Conservation (phyloP, 371 early-diverging fungal genomes). For the Circinella umbellata region DNA sequence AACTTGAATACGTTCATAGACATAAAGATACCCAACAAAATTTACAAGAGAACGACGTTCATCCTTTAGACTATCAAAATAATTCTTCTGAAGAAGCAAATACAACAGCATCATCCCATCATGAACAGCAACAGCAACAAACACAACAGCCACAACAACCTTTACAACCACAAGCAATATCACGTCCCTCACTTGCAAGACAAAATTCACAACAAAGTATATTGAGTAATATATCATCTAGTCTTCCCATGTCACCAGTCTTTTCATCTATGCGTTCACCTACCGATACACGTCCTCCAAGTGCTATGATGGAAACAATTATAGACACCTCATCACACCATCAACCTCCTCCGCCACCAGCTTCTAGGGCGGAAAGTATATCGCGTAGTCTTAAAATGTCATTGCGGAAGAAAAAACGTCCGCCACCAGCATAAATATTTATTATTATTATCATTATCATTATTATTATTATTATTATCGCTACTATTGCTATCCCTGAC, state of each 20-base stretch:
- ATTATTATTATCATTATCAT: neutral
- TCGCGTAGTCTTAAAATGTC: slow-evolving; percentile 53
- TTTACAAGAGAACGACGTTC: slow-evolving; percentile 12
- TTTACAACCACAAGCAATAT: neutral
- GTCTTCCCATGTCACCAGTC: slow-evolving; percentile 22
- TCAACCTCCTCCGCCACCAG: slow-evolving; percentile 16
- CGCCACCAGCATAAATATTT: slow-evolving; percentile 1
- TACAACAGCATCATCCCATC: neutral
- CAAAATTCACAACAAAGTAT: slow-evolving; percentile 25
- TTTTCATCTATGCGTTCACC: slow-evolving; percentile 24
- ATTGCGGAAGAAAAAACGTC: slow-evolving; percentile 45
- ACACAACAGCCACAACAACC: neutral
- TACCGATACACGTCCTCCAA: slow-evolving; percentile 30
- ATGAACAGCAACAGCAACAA: slow-evolving; percentile 7
- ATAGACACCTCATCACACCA: slow-evolving; percentile 16
- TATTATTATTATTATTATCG: neutral
- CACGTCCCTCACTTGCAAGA: slow-evolving; percentile 19
- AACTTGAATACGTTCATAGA: slow-evolving; percentile 52
- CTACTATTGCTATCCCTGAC: too few species aligned
- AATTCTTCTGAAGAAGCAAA: neutral
- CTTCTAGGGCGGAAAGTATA: slow-evolving; percentile 49
- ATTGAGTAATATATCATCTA: slow-evolving; percentile 7
- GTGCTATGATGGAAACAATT: slow-evolving; percentile 15
- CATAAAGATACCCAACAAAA: slow-evolving; percentile 28
- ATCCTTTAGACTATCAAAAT: slow-evolving; percentile 2